phyloP scores from a whole-genome alignment of 176 grass and related monocot genomes.

The Raddia distichophylla region DNA sequence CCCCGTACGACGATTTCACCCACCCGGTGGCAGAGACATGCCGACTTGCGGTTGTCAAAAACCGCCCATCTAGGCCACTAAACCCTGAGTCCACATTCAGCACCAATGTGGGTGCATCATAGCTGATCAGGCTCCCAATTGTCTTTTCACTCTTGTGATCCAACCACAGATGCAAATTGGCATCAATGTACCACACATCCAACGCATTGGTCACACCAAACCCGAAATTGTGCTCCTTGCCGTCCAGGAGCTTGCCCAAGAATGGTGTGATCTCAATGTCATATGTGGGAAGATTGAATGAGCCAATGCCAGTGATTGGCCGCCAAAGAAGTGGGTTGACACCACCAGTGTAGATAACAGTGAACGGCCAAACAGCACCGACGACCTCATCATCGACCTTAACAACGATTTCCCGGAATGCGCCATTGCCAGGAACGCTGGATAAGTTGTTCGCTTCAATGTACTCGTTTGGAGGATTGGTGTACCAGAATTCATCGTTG shows the following conservation, averaged over 20 bases:
- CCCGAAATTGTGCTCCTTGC: slow-evolving; percentile 53
- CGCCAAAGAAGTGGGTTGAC: slow-evolving; percentile 69
- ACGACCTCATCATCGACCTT: slow-evolving; percentile 51
- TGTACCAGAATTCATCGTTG: too few relatives aligned
- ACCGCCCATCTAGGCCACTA: slow-evolving; percentile 49
- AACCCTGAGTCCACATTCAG: slow-evolving; percentile 27
- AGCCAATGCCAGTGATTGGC: slow-evolving; percentile 56
- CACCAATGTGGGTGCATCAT: slow-evolving; percentile 24
- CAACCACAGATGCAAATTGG: slow-evolving; percentile 55
- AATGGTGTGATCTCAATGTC: slow-evolving; percentile 70
- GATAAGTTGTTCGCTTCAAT: slow-evolving; percentile 48
- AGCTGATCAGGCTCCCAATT: slow-evolving; percentile 36
- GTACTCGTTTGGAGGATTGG: slow-evolving; percentile 36
- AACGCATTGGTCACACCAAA: slow-evolving; percentile 57
- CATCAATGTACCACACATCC: slow-evolving; percentile 58
- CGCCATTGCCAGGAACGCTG: slow-evolving; percentile 43
- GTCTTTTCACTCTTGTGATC: slow-evolving; percentile 44
- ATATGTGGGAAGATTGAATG: slow-evolving; percentile 61
- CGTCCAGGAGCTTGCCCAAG: slow-evolving; percentile 56
- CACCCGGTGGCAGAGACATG: slow-evolving; percentile 40
- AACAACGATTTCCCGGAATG: slow-evolving; percentile 55
- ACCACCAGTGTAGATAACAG: slow-evolving; percentile 61
- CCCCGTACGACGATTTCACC: slow-evolving; percentile 47
- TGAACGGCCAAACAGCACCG: slow-evolving; percentile 62
- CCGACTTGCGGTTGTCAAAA: slow-evolving; percentile 26